Evolutionary conservation across 225 moss, liverwort and hornwort species (phyloP), one percentile per base, ranked within the genome.

Genomic region (Physcomitrellopsis africana): DNA sequence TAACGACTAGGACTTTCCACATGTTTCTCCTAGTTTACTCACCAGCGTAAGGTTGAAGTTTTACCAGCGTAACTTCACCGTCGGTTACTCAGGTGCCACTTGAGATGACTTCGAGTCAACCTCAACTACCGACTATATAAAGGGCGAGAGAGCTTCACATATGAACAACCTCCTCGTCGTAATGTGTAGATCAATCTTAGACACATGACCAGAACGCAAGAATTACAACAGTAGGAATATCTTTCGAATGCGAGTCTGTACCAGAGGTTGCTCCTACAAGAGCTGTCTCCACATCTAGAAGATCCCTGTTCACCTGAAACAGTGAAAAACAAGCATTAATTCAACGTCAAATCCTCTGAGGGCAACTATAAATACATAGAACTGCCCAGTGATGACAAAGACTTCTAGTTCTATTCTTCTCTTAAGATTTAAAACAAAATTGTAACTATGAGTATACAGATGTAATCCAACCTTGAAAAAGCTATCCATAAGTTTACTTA

Each of bases 211-310:
- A 37, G 32, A 19, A 59, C 10, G 46, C 69, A 69, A 72, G 65
- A 69, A 11, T 22, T 26, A 45, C 10, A 71, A 58, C 44, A 37
- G 11, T 51, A 55, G 14, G 48, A 70, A 70, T 53, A 48, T 56
- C 37, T 20, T 44, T 41, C 18, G 17, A 70, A 20, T 55, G 49
- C 29, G 58, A 49, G 63, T 58, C 49, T 47, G 29, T 79, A 96
- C 94, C 96, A 69, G 99, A 88, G 53, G 92, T 44, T 71, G 99
- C 99, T 77, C 99, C 99, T 15, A 93, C 76, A 68, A 89, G 70
- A 51, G 95, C 99, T 77, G 93, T 95, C 82, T 99, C 99, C 26
- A 92, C 84, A 76, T 99, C 99, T 41, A 85, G 67, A 69, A 99
- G 84, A 47, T 95, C 99, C 74, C 99, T 90, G 22, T 88, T 85